Conservation (phyloP, 768 basidiomycete genomes). For the Tylopilus vinaceipallidus region DNA sequence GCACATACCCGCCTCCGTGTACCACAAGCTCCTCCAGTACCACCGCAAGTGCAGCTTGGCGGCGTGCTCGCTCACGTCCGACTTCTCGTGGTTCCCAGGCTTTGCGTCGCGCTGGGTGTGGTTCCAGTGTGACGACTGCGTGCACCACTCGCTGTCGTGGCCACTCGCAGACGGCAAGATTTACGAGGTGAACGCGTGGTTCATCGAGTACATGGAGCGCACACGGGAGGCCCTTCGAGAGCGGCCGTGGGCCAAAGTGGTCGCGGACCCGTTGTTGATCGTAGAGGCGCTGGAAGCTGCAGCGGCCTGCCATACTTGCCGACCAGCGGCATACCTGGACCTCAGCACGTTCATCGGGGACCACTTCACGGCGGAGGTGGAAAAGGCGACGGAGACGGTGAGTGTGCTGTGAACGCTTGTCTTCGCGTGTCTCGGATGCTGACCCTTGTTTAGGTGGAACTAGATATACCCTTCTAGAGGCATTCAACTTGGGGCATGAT, state of each 20-base stretch:
- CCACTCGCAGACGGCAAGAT: conserved; percentile 35
- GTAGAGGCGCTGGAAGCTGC: conserved; percentile 31
- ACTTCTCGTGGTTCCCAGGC: conserved; percentile 37
- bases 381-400: conserved; percentile 30
- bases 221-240: conserved; percentile 29
- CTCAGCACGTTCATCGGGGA: conserved; percentile 33
- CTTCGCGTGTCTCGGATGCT: conserved; percentile 6
- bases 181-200: conserved; percentile 35
- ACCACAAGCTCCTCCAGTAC: conserved; percentile 38
- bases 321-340: conserved; percentile 30
- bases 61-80: conserved; percentile 31
- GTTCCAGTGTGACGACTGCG: conserved; percentile 39
- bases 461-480: conserved; percentile 29
- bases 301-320: conserved; percentile 28
- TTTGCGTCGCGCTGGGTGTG: conserved; percentile 38
- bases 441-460: conserved; percentile 26
- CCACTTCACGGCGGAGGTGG: conserved; percentile 29
- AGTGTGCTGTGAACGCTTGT: conserved; percentile 9
- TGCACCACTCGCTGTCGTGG: conserved; percentile 34
- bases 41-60: conserved; percentile 34
- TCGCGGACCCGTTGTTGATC: conserved; percentile 30
- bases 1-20: conserved; percentile 35
- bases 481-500: no score
- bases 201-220: conserved; percentile 36
- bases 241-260: conserved; percentile 31